Conservation (phyloP, 257 asterid genomes). For the Knoxia roxburghii region DNA sequence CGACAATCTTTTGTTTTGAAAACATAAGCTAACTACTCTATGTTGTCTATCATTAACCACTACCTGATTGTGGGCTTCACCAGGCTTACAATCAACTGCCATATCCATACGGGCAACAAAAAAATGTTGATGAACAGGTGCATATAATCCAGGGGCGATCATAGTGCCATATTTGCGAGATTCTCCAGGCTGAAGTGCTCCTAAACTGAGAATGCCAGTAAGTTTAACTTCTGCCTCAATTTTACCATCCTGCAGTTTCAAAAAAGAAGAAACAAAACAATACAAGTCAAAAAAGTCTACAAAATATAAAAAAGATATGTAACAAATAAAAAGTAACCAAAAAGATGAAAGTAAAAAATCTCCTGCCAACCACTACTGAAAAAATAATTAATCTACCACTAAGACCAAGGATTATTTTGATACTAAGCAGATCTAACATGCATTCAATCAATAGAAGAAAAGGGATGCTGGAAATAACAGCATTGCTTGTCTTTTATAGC, state of each 20-base stretch:
- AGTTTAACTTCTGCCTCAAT: constrained; percentile 97
- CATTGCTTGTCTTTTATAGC: too few species aligned
- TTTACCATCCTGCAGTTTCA: constrained; percentile 76
- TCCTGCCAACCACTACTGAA: background rate
- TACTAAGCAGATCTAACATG: too few species aligned
- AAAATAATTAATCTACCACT: too few species aligned
- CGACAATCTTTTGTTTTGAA: background rate
- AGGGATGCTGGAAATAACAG: too few species aligned
- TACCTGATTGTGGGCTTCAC: constrained; percentile 92
- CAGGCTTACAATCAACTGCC: constrained; percentile 90
- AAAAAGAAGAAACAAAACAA: background rate
- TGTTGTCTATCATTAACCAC: background rate
- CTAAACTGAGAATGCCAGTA: constrained; percentile 92
- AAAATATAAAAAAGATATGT: background rate
- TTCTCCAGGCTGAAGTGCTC: constrained; percentile 89
- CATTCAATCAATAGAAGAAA: too few species aligned
- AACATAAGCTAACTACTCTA: background rate
- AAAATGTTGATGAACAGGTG: constrained; percentile 96
- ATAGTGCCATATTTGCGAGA: constrained; percentile 82
- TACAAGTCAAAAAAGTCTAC: background rate
- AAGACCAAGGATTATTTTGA: too few species aligned
- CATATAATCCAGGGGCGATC: constrained; percentile 90
- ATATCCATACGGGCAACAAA: constrained; percentile 97
- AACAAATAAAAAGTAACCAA: background rate
- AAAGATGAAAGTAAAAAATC: background rate